These are phyloP conservation scores for Heracleum sosnowskyi DNA, from an alignment of 129 eudicot genomes.

Conservation along the genomic window DNA sequence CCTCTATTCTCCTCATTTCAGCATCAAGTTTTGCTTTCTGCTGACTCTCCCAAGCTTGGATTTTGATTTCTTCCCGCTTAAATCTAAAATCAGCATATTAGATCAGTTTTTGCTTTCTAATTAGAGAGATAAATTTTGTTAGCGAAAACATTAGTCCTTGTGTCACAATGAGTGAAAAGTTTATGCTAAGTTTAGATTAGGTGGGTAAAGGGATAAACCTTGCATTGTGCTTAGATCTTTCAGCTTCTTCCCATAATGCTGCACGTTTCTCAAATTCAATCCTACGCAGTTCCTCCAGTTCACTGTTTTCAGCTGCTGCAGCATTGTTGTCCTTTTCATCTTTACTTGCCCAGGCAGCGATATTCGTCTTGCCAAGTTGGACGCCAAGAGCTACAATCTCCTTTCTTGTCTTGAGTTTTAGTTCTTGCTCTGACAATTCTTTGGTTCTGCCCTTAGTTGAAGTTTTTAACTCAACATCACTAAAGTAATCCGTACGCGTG, in stretches of 20 bases:
- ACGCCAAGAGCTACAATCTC: constrained; percentile 63
- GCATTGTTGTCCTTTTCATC: constrained; percentile 43
- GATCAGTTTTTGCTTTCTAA: neutral
- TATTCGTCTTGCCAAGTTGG: constrained; percentile 61
- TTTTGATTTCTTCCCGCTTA: constrained; percentile 62
- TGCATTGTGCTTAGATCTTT: constrained; percentile 55
- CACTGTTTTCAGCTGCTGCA: constrained; percentile 10
- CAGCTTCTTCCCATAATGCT: constrained; percentile 73
- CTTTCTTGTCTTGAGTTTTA: constrained; percentile 53
- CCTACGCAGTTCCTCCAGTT: constrained; percentile 21
- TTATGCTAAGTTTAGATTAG: neutral
- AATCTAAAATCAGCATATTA: constrained; percentile 29
- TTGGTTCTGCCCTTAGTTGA: constrained; percentile 15
- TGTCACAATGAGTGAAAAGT: neutral
- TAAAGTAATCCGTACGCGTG: constrained; percentile 25
- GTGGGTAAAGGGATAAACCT: constrained; percentile 24
- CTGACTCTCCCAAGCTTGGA: constrained; percentile 72
- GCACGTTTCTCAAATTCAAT: constrained; percentile 62
- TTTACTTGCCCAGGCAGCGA: constrained; percentile 77
- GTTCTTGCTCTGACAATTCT: constrained; percentile 57
- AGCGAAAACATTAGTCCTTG: neutral
- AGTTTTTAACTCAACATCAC: constrained; percentile 10
- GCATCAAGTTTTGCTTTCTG: constrained; percentile 64
- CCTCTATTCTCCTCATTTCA: constrained; percentile 74
- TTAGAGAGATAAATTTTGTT: neutral